Conservation (phyloP, 139 green algal species). For the Yamagishiella unicocca region DNA sequence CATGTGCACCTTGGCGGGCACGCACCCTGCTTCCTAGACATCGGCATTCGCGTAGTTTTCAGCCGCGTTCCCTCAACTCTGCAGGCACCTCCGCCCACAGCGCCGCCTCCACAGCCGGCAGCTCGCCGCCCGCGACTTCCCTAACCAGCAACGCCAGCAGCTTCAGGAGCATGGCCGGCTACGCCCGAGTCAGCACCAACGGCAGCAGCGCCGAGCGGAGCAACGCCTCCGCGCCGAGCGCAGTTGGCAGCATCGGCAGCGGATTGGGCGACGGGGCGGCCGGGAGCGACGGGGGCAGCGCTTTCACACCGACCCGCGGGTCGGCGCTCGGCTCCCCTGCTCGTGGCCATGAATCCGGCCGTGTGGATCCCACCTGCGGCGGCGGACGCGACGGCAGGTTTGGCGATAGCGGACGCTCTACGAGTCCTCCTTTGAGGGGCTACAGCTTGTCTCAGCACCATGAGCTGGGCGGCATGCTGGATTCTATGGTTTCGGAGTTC, state of each 20-base stretch:
- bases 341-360: too few species aligned
- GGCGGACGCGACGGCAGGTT: too few species aligned
- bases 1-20: too few species aligned
- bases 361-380: too few species aligned
- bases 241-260: background rate
- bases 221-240: background rate
- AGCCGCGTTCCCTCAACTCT: too few species aligned
- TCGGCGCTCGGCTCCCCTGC: too few species aligned
- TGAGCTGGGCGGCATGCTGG: background rate
- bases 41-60: too few species aligned
- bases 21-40: too few species aligned
- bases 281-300: background rate
- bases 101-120: background rate
- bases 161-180: background rate
- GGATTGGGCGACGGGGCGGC: background rate
- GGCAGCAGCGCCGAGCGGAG: background rate
- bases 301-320: background rate
- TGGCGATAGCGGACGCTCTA: too few species aligned
- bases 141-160: background rate
- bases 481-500: slow-evolving; percentile 38
- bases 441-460: too few species aligned
- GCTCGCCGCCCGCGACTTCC: background rate
- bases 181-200: background rate
- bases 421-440: too few species aligned
- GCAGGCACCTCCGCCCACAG: background rate